These are phyloP conservation scores for Golubevia sp. DNA, from an alignment of 1,284 basidiomycete species.

Conservation along the genomic window DNA sequence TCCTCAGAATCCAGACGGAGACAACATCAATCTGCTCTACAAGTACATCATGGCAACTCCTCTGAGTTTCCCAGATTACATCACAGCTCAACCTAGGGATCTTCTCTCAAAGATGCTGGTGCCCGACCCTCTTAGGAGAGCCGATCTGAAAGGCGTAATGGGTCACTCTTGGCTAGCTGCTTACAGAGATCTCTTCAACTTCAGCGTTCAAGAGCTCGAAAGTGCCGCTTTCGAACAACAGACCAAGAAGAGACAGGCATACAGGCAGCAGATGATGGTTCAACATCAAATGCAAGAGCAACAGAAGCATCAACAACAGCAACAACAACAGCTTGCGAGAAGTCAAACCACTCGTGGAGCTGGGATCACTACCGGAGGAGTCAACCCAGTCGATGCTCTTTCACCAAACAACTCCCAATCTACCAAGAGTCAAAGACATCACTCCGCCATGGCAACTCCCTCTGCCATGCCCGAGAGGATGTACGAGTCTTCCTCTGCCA, in stretches of 20 bases:
- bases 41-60: slow-evolving; percentile 82
- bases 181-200: slow-evolving; percentile 58
- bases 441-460: slow-evolving; percentile 24
- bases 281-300: slow-evolving; percentile 56
- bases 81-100: slow-evolving; percentile 53
- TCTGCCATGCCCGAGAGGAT: slow-evolving; percentile 19
- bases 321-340: background rate
- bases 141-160: slow-evolving; percentile 54
- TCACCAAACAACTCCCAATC: slow-evolving; percentile 3
- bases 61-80: slow-evolving; percentile 58
- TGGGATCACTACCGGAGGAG: slow-evolving; percentile 34
- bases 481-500: slow-evolving; percentile 3
- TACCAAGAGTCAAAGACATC: slow-evolving; percentile 18
- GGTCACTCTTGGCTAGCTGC: slow-evolving; percentile 55
- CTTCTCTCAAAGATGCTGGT: slow-evolving; percentile 56
- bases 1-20: slow-evolving; percentile 95
- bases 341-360: background rate
- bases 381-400: slow-evolving; percentile 13
- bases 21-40: slow-evolving; percentile 99
- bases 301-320: slow-evolving; percentile 26
- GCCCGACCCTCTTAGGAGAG: slow-evolving; percentile 48
- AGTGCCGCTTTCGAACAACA: slow-evolving; percentile 59
- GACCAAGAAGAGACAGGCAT: slow-evolving; percentile 55
- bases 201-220: slow-evolving; percentile 58
- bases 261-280: slow-evolving; percentile 57